Conservation (phyloP, 306 rosid species). For the Sicyos edulis region DNA sequence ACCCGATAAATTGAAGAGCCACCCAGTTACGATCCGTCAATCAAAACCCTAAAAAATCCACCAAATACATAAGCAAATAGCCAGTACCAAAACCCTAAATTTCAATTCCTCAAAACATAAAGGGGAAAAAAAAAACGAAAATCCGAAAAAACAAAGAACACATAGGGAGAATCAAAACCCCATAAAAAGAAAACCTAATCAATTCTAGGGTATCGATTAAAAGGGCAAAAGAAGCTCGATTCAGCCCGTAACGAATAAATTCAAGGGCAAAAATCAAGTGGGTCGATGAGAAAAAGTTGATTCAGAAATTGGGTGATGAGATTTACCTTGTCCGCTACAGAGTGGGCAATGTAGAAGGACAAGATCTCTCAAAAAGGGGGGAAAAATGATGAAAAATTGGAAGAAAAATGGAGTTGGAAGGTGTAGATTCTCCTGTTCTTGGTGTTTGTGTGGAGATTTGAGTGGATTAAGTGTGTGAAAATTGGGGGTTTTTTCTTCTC, state of each 20-base stretch:
- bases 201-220: slow-evolving; percentile 26
- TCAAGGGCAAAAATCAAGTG: slow-evolving; percentile 11
- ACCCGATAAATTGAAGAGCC: slow-evolving; percentile 25
- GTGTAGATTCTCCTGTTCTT: no score
- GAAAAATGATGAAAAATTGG: neutral
- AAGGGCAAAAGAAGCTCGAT: slow-evolving; percentile 24
- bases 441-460: no score
- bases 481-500: no score
- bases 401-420: no score
- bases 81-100: slow-evolving; percentile 29
- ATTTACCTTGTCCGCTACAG: slow-evolving; percentile 51
- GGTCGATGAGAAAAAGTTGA: neutral
- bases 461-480: no score
- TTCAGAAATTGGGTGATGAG: slow-evolving; percentile 18
- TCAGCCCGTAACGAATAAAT: slow-evolving; percentile 18
- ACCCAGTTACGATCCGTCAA: slow-evolving; percentile 42
- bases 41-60: slow-evolving; percentile 39
- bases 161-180: slow-evolving; percentile 14
- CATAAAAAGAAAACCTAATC: slow-evolving; percentile 16
- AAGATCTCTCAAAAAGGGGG: slow-evolving; percentile 27
- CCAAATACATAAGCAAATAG: slow-evolving; percentile 19
- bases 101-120: slow-evolving; percentile 20
- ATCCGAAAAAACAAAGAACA: neutral
- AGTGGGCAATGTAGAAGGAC: slow-evolving; percentile 49
- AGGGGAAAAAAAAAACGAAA: neutral